Base-by-base conservation (phyloP, 768 basidiomycete species). In the Tylopilus balloui region DNA sequence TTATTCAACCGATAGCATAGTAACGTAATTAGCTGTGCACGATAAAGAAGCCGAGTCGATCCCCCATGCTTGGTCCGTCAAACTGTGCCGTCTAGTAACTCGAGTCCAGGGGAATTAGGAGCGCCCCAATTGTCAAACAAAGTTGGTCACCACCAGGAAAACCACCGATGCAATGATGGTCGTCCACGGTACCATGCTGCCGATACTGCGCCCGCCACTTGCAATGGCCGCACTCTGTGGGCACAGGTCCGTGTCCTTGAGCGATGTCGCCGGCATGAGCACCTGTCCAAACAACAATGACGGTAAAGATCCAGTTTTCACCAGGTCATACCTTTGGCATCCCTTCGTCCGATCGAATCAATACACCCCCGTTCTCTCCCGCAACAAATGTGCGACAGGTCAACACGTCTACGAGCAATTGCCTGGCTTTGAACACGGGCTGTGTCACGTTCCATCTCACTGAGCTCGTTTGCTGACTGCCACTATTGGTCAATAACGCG, bases 401-500 rank as follows among this genome's bases (percentile, higher is more conserved):
- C 25, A 84, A 55, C 23, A 78, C 71, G 51, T 84, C 80, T 27
- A 83, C 71, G 8, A 84, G 67, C 27, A 44, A 60, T 55, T 77
- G 72, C 44, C 69, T 66, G 1, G 63, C 56, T 20, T 61, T 50
- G 67, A 74, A 81, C 10, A 70, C 66, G 2, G 71, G 53, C n/a
- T 65, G 61, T 5, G 68, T 69, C 31, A 79, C 70, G 19, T 61
- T 71, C 78, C 78, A 82, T 21, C 51, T 62, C 21, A 65, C 60
- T 10, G 56, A 47, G 5, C 62, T 59, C 13, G 65, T 57, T n/a
- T 68, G 67, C 39, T 60, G 51, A 44, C 60, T 69, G 28, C 81
- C 82, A 31, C 68, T 59, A 64, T 84, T 83, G 4, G 82, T 77
- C 52, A 83, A 59, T 28, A 83, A 73, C 6, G 77, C 66, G 37